These are phyloP conservation scores for Sugiyamaella paludigena DNA, from an alignment of 1,139 yeast genomes.

Conservation along the genomic window DNA sequence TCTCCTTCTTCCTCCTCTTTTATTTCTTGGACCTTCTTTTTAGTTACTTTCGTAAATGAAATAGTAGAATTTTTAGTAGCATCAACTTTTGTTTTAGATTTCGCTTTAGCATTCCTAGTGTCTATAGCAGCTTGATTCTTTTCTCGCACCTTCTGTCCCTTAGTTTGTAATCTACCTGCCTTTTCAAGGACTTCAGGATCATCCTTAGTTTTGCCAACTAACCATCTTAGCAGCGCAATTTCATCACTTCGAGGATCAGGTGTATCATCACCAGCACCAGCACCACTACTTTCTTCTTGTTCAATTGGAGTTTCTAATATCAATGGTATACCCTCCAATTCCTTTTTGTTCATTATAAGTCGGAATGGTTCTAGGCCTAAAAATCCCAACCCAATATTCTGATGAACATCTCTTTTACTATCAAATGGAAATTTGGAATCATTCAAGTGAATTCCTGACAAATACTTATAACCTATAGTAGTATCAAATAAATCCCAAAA, in stretches of 20 bases:
- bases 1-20: neutral
- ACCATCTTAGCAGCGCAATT: constrained; percentile 65
- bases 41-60: constrained; percentile 8
- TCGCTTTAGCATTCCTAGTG: constrained; percentile 16
- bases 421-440: constrained; percentile 94
- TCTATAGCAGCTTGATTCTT: constrained; percentile 31
- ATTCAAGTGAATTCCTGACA: constrained; percentile 80
- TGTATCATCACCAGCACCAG: constrained; percentile 39
- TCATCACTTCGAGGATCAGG: constrained; percentile 73
- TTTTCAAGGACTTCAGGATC: constrained; percentile 57
- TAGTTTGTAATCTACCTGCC: constrained; percentile 47
- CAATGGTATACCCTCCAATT: constrained; percentile 67
- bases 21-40: constrained; percentile 9
- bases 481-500: constrained; percentile 78
- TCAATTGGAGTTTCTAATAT: constrained; percentile 86
- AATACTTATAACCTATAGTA: constrained; percentile 68
- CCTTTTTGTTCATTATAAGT: constrained; percentile 64
- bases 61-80: constrained; percentile 11
- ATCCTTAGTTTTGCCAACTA: constrained; percentile 51
- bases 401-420: constrained; percentile 89
- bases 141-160: constrained; percentile 36
- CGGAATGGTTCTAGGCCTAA: constrained; percentile 83
- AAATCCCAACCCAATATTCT: constrained; percentile 84
- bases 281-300: constrained; percentile 41
- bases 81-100: constrained; percentile 5